Percentiles rank a stretch among this genome's conserved stretches.
These are phyloP conservation scores for Aspergillus egyptiacus DNA, from an alignment of 495 filamentous ascomycete species.

Conservation along the genomic window DNA sequence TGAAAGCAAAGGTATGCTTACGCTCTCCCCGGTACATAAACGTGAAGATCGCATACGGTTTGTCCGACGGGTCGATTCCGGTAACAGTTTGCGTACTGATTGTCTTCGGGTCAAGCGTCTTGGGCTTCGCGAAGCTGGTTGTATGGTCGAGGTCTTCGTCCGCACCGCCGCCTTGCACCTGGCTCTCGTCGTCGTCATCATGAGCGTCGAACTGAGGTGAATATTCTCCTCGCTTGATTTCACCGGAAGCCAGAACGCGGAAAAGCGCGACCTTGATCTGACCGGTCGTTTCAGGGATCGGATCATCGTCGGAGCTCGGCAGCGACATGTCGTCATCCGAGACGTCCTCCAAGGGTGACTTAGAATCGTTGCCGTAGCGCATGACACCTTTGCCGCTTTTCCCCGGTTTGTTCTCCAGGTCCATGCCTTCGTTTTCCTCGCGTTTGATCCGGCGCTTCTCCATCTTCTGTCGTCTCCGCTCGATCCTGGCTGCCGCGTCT, in stretches of 20 bases:
- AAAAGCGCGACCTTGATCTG: constrained; percentile 99
- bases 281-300: constrained; percentile 85
- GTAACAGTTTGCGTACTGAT: constrained; percentile 98
- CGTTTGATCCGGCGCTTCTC: constrained; percentile 76
- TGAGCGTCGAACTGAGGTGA: constrained; percentile 97
- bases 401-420: constrained; percentile 42
- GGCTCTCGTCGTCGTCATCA: constrained; percentile 74
- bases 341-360: constrained; percentile 65
- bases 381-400: constrained; percentile 56
- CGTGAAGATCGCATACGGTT: constrained; percentile 94
- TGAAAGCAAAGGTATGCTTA: no score
- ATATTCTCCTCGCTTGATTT: constrained; percentile 96
- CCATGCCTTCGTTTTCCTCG: constrained; percentile 47
- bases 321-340: constrained; percentile 62
- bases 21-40: constrained; percentile 97
- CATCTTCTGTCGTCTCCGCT: constrained; percentile 77
- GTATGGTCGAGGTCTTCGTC: constrained; percentile 87
- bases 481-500: constrained; percentile 80
- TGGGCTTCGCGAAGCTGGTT: constrained; percentile 97
- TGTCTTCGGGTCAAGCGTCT: constrained; percentile 90
- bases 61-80: constrained; percentile 92
- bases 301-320: constrained; percentile 81
- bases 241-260: constrained; percentile 88
- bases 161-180: constrained; percentile 39
- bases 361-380: constrained; percentile 68